Evolutionary conservation across 768 basidiomycete species (phyloP), one percentile per base, ranked within the genome.

Genomic region (Boletus patriciae): DNA sequence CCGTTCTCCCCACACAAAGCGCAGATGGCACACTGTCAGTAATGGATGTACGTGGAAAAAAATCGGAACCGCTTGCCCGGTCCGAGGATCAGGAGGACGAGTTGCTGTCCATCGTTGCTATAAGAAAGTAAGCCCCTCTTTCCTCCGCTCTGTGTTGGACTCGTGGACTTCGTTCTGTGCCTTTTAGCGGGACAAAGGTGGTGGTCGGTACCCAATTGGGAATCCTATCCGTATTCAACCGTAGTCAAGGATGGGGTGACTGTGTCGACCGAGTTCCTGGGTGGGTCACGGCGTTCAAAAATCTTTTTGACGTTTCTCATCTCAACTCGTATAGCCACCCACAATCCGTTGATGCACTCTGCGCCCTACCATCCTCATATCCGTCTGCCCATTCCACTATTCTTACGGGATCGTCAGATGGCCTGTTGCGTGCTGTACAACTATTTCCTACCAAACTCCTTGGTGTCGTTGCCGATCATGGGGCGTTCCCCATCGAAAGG

Each of bases 81-180:
- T 96, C 93, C 16, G 94, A 96, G 68, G 92, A 96, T 74, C 95
- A 98, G 69, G 95, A 97, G 66, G 95, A 98, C 68, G 95, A 98
- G 66, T 75, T 97, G 43, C 78, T 98, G 10, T 92, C 92, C 6
- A 83, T 94, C 43, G 85, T 88, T 33, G 71, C 92, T 16, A 94
- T 98, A 70, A 92, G 90, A 77, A 83, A 86, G 87, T 90, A 66
- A 31, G 80, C 73, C 19, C 37, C 41, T 21, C 31, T 29, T 51
- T 41, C 29, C 36, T 27, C 43, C 21, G 6, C 43, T 42, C 41
- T 9, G 27, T 50, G 38, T 52, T 38, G 42, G 16, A 41, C 23
- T 25, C 7, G 48, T n/a, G 4, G 34, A 33, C 40, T 50, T 45
- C 27, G 16, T 54, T 55, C 12, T 21, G 27, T 23, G 12, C 38